Base-by-base conservation (phyloP, 2,329 filamentous ascomycete genomes). In the Ustilaginoidea virens region DNA sequence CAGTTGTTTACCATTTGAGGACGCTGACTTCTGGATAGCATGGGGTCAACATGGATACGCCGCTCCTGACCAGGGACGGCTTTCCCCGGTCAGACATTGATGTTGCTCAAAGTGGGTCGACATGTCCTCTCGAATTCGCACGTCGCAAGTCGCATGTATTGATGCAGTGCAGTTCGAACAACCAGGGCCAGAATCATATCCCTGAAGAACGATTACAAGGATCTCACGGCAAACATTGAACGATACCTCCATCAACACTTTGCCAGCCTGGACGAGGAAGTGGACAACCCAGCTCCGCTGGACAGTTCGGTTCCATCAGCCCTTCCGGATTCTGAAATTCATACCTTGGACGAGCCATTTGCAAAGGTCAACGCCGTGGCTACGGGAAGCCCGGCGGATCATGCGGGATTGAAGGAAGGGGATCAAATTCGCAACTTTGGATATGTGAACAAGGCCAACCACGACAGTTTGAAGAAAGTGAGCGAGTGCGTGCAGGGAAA, bases 71-170 rank as follows among this genome's bases (percentile, higher is more conserved):
- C 10, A 70, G 74, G 36, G 90, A 96, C 55, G 90, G 90, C 27
- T 98, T 82, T 49, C 90, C 90, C 18, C 72, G 90, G 48, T 77
- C 81, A 43, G 90, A 98, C 53, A 76, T 98, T 38, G 90, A 98
- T 51, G 80, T 98, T 37, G 79, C 90, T 16, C 87, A 94, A 57
- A 90, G 83, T 90, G 72, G 39, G 63, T 31, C 19, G 11, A 17
- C 29, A 29, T 7, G 24, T 17, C 22, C 17, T 20, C 12, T 21
- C 14, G 9, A 5, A 10, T 9, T 23, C 18, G 9, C 8, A 7
- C 4, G 11, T 10, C 9, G 5, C 11, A 18, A 12, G 12, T 9
- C 9, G 5, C 18, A 12, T 23, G 14, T 7, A 25, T 39, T 51
- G 28, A 46, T 26, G 23, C 4, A 12, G 14, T n/a, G 25, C 30